Percentiles rank a stretch among this genome's conserved stretches.
Conservation (phyloP, 2,329 filamentous ascomycete species). For the Aspergillus flavus region DNA sequence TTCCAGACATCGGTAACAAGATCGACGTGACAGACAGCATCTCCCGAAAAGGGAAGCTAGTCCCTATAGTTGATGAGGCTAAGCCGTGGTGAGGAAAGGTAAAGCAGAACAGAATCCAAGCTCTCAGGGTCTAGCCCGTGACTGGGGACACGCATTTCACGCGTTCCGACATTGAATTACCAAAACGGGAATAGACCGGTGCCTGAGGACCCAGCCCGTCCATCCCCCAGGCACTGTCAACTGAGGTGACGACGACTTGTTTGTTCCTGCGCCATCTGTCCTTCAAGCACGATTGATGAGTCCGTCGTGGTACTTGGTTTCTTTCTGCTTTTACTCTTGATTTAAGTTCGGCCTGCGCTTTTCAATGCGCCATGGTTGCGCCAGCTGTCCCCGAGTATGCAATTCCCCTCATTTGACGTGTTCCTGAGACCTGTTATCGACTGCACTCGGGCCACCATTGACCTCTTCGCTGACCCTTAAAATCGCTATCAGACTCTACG, state of each 20-base stretch:
- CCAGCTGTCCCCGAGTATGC: constrained; percentile 76
- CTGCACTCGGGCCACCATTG: constrained; percentile 17
- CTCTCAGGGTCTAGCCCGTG: constrained; percentile 8
- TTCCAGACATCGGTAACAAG: constrained; percentile 14
- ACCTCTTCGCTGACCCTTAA: constrained; percentile 23
- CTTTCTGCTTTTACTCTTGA: constrained; percentile 1
- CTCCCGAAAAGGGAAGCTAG: constrained; percentile 14
- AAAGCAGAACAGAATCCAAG: constrained; percentile 3
- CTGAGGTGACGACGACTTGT: constrained; percentile 21
- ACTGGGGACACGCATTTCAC: constrained; percentile 22
- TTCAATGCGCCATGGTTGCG: constrained; percentile 63
- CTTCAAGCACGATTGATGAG: constrained; percentile 1
- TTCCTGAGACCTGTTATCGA: constrained; percentile 28
- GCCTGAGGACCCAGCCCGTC: constrained; percentile 19
- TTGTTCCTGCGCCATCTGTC: constrained; percentile 9
- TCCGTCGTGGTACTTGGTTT: constrained; percentile 1
- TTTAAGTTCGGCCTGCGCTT: constrained; percentile 19
- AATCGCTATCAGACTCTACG: constrained; percentile 71
- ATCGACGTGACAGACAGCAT: constrained; percentile 22
- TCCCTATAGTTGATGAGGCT: neutral
- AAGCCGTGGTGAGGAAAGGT: constrained; percentile 9
- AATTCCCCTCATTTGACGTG: constrained; percentile 30
- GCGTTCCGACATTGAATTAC: constrained; percentile 23
- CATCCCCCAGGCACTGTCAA: constrained; percentile 10
- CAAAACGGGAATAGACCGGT: constrained; percentile 21